Evolutionary conservation across 306 rosid species (phyloP).

Genomic region (Potentilla sterilis): DNA sequence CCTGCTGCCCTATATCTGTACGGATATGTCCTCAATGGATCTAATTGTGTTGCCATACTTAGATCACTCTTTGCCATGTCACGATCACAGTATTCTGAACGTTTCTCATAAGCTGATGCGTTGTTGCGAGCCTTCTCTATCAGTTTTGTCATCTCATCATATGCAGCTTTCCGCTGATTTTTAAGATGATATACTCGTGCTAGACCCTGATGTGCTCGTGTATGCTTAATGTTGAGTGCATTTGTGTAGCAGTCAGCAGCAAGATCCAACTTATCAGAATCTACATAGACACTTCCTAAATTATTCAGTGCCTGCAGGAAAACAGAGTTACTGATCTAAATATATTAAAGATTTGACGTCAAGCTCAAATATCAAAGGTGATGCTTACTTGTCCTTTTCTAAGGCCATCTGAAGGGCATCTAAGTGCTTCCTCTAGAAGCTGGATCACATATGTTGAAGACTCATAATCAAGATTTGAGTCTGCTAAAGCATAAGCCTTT

Average conservation of each 20-base stretch:
- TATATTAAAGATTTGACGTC: constrained; percentile 20
- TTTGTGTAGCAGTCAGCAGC: constrained; percentile 89
- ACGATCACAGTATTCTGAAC: constrained; percentile 92
- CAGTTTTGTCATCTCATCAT: constrained; percentile 92
- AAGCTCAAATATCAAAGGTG: constrained; percentile 13
- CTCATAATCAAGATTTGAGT: constrained; percentile 64
- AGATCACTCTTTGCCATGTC: constrained; percentile 95
- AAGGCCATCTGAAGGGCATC: constrained; percentile 94
- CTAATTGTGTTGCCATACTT: constrained; percentile 67
- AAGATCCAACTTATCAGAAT: constrained; percentile 77
- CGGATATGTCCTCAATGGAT: constrained; percentile 88
- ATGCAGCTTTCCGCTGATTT: constrained; percentile 75
- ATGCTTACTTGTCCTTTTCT: constrained; percentile 85
- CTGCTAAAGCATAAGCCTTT: constrained; percentile 83
- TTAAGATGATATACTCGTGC: constrained; percentile 88
- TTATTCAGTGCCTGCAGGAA: constrained; percentile 75
- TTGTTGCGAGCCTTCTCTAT: constrained; percentile 79
- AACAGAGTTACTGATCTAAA: constrained; percentile 23
- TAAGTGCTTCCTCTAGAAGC: constrained; percentile 82
- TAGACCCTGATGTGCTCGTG: constrained; percentile 91
- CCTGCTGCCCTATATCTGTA: constrained; percentile 98
- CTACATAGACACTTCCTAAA: constrained; percentile 84
- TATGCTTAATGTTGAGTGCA: constrained; percentile 89
- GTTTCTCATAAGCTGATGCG: constrained; percentile 92
- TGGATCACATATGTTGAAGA: constrained; percentile 64